Evolutionary conservation across 139 green algal genomes (phyloP), one percentile per base, ranked within the genome.

Genomic region (Astrephomene gubernaculifera): DNA sequence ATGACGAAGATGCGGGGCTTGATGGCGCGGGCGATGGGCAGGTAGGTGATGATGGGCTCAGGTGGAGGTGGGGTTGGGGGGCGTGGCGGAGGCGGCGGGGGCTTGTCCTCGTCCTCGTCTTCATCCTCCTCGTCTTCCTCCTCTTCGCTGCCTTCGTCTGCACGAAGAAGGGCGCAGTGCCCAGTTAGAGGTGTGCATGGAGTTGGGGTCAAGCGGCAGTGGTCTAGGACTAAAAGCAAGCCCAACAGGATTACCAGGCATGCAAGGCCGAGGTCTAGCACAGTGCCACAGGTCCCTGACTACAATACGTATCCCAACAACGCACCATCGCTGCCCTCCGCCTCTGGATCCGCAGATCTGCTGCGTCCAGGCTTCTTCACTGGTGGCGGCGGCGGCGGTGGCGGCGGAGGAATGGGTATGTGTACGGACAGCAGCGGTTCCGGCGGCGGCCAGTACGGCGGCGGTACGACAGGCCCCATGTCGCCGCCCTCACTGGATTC

Each of bases 1-100:
- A 93, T 43, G 10, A 95, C 87, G 86, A 95, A 94, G 61, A 95
- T 41, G n/a, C 92, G 89, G 0, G 92, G 92, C 41, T 53, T 67
- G 6, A 89, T 52, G 35, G 45, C 57, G 12, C 36, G 64, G 4
- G 92, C 89, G 14, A 91, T 64, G 7, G 71, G 86, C 4, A 71
- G 52, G 52, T 68, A 44, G 29, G 54, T 86, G 64, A 82, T 49
- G 74, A 87, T 70, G 29, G 68, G 87, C 41, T 82, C 69, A 9
- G 49, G 85, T 14, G 54, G 63, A n/a, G 79, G 90, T 39, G 68
- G 86, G 45, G 67, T 71, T 3, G 81, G 85, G 24, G 68, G 86
- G 41, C 65, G 70, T 25, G 71, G 76, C 29, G 71, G 69, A 38
- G 69, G 76, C 54, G 57, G 71, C 75, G 44, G 79, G 14, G 79